phyloP scores from a whole-genome alignment of 2,329 filamentous ascomycete genomes.

The Pseudofabraea citricarpa region DNA sequence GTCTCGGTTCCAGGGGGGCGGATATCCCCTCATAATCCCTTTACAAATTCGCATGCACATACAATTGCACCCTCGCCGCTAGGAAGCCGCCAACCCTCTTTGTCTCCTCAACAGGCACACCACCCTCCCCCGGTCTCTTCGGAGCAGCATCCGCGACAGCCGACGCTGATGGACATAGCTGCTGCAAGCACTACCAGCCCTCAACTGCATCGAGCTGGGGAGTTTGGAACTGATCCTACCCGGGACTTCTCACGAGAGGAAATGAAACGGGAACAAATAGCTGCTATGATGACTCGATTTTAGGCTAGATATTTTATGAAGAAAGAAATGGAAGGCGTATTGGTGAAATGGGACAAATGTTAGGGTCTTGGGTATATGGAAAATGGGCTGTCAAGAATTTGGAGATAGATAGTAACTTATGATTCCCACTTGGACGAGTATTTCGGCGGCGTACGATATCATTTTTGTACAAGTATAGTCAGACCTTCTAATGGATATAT shows the following conservation, averaged over 20 bases:
- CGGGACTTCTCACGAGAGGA: constrained; percentile 19
- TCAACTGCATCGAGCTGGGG: constrained; percentile 6
- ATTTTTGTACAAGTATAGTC: background rate
- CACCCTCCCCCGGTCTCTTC: constrained; percentile 12
- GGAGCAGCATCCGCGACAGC: constrained; percentile 10
- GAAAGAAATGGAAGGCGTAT: too few species aligned
- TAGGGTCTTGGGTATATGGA: too few species aligned
- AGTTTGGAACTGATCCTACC: constrained; percentile 9
- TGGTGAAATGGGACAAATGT: too few species aligned
- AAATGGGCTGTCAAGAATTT: constrained; percentile 1
- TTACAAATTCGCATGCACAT: constrained; percentile 22
- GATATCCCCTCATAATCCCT: constrained; percentile 26
- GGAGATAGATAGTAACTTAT: constrained; percentile 15
- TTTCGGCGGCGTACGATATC: background rate
- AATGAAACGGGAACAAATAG: constrained; percentile 16
- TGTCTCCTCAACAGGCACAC: constrained; percentile 24
- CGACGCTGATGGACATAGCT: constrained; percentile 3
- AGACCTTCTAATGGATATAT: too few species aligned
- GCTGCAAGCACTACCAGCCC: constrained; percentile 13
- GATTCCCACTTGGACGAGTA: constrained; percentile 5
- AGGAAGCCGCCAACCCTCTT: constrained; percentile 26
- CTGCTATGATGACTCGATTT: constrained; percentile 20
- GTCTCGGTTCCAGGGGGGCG: constrained; percentile 17
- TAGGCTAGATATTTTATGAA: too few species aligned
- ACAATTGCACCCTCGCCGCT: constrained; percentile 26